phyloP scores from a whole-genome alignment of 2,329 filamentous ascomycete genomes.

The Xenoacremonium recifei region DNA sequence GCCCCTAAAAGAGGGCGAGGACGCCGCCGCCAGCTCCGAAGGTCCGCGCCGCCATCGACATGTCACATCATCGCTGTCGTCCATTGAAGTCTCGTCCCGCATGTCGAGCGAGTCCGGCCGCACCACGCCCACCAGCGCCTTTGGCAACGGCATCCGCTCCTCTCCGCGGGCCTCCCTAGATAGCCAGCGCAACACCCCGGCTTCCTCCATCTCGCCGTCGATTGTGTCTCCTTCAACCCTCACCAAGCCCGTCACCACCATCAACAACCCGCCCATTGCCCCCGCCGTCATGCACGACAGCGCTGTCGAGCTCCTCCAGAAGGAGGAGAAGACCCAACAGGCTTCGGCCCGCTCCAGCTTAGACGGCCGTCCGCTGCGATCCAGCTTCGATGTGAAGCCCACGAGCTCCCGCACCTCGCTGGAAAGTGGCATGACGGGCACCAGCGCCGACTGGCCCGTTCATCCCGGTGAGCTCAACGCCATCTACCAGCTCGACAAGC shows the following conservation, averaged over 20 bases:
- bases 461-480: constrained; percentile 41
- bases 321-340: too few relatives aligned
- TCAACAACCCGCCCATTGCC: constrained; percentile 9
- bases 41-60: constrained; percentile 10
- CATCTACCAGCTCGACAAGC: constrained; percentile 34
- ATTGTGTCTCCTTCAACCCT: background rate
- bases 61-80: constrained; percentile 10
- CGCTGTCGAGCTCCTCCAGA: constrained; percentile 30
- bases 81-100: constrained; percentile 2
- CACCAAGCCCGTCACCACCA: constrained; percentile 8
- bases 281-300: constrained; percentile 32
- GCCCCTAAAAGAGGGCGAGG: constrained; percentile 21
- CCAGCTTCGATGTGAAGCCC: constrained; percentile 3
- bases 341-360: constrained; percentile 30
- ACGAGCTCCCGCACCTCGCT: constrained; percentile 30
- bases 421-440: constrained; percentile 36
- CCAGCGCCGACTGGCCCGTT: constrained; percentile 37
- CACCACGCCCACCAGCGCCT: constrained; percentile 10
- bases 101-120: constrained; percentile 1
- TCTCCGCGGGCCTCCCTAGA: too few relatives aligned
- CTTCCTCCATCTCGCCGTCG: background rate
- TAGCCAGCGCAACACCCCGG: too few relatives aligned
- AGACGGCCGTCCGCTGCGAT: constrained; percentile 16
- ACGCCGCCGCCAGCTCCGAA: constrained; percentile 3
- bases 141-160: constrained; percentile 7